Evolutionary conservation across 2,329 filamentous ascomycete species (phyloP), one percentile per base, ranked within the genome.

Genomic region (Rosellinia necatrix): DNA sequence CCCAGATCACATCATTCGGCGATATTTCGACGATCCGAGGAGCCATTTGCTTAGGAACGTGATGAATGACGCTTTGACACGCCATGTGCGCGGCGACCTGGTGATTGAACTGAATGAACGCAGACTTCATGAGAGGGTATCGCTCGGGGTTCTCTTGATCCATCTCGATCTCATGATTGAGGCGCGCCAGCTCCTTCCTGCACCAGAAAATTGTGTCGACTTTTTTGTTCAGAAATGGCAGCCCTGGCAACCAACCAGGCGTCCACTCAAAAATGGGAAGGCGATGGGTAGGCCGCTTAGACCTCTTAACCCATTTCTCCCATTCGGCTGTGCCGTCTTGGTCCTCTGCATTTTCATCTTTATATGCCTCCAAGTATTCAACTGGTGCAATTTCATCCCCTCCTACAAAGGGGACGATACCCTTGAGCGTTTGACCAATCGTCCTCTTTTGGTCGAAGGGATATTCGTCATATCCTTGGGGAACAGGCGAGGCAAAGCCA

Each of bases 41-140:
- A 1, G 91, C 83, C 94, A 99, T 99, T 41, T 96, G 90, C 65
- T 90, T 90, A 1, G 94, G 94, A 1, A 96, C 74, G 67, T 99
- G 94, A 70, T 97, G 92, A 34, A 89, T 92, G 41, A 96, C 81
- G 43, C 91, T 87, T 71, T 99, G 94, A 70, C 92, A 97, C 55
- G 93, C 94, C 94, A 99, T 97, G 68, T 99, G 94, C 0, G 94
- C 94, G 5, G 93, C 92, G 1, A 97, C 90, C 71, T 99, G 94
- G 69, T 97, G 89, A 68, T 99, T 96, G 80, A 99, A 99, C 70
- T 99, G 94, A 59, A 99, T 92, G 66, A 99, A 99, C 0, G 94
- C 94, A 1, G 93, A 96, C 67, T 90, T 96, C 92, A 97, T 96
- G 42, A 92, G 76, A 0, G 93, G 92, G 60, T 91, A 97, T 4